A percentile compares a stretch with the other conserved stretches of the same genome.
Conservation (phyloP, 805 yeast species). For the Hemisphaericaspora nanyangensis region DNA sequence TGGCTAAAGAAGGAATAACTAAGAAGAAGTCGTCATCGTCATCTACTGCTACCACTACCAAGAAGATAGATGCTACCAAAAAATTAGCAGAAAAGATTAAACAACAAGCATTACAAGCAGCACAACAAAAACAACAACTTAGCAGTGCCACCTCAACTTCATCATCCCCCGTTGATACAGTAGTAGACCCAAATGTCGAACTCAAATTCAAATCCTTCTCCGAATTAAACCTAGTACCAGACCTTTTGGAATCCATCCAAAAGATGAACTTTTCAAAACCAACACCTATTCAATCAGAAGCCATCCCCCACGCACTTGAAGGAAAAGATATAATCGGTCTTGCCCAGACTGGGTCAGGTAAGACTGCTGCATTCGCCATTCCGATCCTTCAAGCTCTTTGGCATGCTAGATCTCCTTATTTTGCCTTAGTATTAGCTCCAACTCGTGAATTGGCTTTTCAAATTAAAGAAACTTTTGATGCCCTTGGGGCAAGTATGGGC, state of each 20-base stretch:
- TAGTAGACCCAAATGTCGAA: constrained; percentile 17
- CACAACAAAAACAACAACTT: constrained; percentile 12
- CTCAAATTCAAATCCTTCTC: constrained; percentile 39
- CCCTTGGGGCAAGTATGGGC: constrained; percentile 89
- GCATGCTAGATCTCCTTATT: constrained; percentile 84
- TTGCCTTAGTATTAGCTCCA: constrained; percentile 83
- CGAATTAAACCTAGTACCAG: constrained; percentile 68
- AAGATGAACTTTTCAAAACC: constrained; percentile 74
- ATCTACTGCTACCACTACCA: neutral
- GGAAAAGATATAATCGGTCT: constrained; percentile 93
- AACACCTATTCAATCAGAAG: constrained; percentile 89
- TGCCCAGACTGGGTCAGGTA: constrained; percentile 98
- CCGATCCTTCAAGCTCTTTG: constrained; percentile 90
- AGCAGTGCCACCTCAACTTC: neutral
- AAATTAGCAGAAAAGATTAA: constrained; percentile 56
- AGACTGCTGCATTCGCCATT: constrained; percentile 97
- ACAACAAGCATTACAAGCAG: constrained; percentile 26
- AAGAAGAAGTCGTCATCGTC: constrained; percentile 13
- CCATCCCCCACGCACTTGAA: constrained; percentile 85
- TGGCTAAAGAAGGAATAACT: constrained; percentile 4
- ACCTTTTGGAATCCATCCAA: constrained; percentile 74
- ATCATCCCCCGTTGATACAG: neutral
- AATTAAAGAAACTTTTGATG: constrained; percentile 92
- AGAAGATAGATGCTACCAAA: constrained; percentile 31
- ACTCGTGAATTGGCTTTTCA: constrained; percentile 84